A percentile compares a stretch with the other conserved stretches of the same genome.
Evolutionary conservation across 352 stramenopile genomes (phyloP).

Genomic region (Phytophthora fragariaefolia): DNA sequence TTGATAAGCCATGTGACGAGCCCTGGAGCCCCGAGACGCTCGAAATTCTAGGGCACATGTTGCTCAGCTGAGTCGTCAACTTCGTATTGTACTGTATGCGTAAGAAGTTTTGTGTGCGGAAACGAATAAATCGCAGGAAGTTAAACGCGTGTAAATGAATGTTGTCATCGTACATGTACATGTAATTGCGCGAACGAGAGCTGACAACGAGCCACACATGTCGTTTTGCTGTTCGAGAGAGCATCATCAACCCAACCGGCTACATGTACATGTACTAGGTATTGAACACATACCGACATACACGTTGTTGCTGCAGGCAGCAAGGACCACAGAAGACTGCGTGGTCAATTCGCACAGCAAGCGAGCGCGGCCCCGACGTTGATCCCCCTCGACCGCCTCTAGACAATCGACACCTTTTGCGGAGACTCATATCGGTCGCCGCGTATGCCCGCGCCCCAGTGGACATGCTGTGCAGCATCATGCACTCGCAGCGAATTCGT

Average conservation of each 20-base stretch:
- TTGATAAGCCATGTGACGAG: conserved; percentile 33
- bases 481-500: conserved; percentile 16
- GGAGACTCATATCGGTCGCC: no score
- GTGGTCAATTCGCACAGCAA: no score
- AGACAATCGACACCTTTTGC: no score
- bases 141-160: conserved; percentile 3
- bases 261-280: background rate
- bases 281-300: no score
- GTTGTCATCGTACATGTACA: no score
- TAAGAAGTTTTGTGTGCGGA: no score
- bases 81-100: no score
- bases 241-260: background rate
- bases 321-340: no score
- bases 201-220: background rate
- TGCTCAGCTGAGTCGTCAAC: conserved; percentile 34
- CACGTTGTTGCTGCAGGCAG: no score
- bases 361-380: no score
- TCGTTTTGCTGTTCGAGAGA: conserved; percentile 38
- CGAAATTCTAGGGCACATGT: conserved; percentile 41
- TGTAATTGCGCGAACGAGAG: conserved; percentile 10
- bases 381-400: no score
- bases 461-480: conserved; percentile 8
- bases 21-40: conserved; percentile 45
- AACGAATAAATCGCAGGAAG: background rate
- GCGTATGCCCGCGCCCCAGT: background rate